Base-by-base conservation (phyloP, 2,329 filamentous ascomycete genomes). In the Alternaria ventricosa region DNA sequence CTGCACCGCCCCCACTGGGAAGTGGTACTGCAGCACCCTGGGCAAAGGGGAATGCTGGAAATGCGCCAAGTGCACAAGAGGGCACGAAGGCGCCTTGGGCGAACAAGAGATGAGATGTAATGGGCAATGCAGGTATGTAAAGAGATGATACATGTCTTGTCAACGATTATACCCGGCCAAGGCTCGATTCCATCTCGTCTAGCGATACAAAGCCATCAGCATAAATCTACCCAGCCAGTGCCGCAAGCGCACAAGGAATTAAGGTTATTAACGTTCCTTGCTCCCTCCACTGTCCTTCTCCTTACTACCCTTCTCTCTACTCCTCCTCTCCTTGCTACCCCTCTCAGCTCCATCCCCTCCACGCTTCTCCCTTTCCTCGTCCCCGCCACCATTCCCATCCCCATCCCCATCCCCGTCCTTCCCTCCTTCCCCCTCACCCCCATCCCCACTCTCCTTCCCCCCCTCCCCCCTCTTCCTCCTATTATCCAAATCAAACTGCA, bases 11-110 rank as follows among this genome's bases (percentile, higher is more conserved):
- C 10, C 65, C 65, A 11, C 55, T 68, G 13, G 54, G 60, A 28
- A 65, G 56, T 11, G 67, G 68, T 2, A 73, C 72, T 44, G 70
- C 69, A 46, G 75, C 73, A 41, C 77, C 73, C 3, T 78, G 74
- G 75, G 71, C 74, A 46, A 64, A 36, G 41, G 63, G 28, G 2
- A 41, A 46, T 2, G 20, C 44, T n/a, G 50, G 28, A 27, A 41
- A 15, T 36, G 53, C 30, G 47, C 63, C 46, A 10, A 61, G 57
- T 46, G 55, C 41, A 12, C 60, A 61, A 13, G 62, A 66, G 50
- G 66, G 60, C 44, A 75, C 71, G 13, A 61, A 67, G 61, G 75
- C 72, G 5, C 73, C 75, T 20, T 71, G 71, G 72, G 71, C 69
- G 18, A 64, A 69, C 45, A 71, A 66, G 54, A 68, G 58, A 30